Conservation (phyloP, 73 alveolate genomes). For the Paramecium biaurelia region DNA sequence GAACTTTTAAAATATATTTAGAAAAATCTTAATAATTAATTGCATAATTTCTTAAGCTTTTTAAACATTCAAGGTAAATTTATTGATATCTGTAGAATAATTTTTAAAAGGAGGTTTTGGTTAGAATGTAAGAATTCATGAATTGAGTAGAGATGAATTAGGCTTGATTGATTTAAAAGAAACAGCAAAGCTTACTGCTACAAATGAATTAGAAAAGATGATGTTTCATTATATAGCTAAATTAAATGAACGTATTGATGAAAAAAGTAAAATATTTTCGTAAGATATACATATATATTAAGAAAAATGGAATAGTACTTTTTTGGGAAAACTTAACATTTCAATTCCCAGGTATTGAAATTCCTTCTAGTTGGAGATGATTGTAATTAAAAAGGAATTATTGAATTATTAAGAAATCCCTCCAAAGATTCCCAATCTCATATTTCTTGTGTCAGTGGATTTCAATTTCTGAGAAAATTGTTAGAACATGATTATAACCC, state of each 20-base stretch:
- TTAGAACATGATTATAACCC: slow-evolving; percentile 44
- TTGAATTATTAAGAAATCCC: neutral
- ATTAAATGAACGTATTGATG: neutral
- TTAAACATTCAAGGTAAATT: neutral
- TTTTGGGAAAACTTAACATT: neutral
- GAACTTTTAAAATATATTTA: neutral
- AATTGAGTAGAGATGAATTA: slow-evolving; percentile 7
- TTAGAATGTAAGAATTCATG: slow-evolving; percentile 15
- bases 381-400: neutral
- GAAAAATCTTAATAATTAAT: neutral
- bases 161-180: neutral
- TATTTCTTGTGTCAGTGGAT: slow-evolving; percentile 11
- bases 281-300: neutral
- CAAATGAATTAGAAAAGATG: slow-evolving; percentile 10
- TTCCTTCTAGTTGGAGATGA: neutral
- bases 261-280: slow-evolving; percentile 27
- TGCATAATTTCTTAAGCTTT: neutral
- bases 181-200: neutral
- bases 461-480: neutral
- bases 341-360: neutral
- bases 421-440: neutral
- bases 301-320: slow-evolving; percentile 46
- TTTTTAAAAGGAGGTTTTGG: slow-evolving; percentile 28
- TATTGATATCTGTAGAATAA: neutral
- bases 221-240: neutral